Percentiles rank a stretch among this genome's conserved stretches.
Evolutionary conservation across 2,329 filamentous ascomycete species (phyloP).

Genomic region (Diaporthe citriasiana): DNA sequence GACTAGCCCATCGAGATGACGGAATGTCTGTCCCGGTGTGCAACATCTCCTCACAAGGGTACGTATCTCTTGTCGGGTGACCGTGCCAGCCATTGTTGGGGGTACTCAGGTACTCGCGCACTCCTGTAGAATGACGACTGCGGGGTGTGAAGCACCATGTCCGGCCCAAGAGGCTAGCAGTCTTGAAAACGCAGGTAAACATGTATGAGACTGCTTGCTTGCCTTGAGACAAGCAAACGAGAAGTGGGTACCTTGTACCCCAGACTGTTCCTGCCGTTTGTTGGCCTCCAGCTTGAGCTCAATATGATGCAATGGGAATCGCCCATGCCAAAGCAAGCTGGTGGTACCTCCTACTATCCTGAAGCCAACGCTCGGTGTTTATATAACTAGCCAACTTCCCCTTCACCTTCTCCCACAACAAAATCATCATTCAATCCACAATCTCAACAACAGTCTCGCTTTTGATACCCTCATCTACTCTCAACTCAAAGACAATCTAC

Average conservation of each 20-base stretch:
- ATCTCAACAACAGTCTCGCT: background rate
- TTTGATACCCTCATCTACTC: constrained; percentile 6
- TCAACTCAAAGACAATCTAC: background rate
- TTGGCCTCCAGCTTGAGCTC: background rate
- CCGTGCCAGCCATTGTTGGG: background rate
- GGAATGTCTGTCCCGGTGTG: background rate
- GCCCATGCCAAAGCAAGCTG: background rate
- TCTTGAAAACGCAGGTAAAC: background rate
- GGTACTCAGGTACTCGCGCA: background rate
- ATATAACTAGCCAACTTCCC: constrained; percentile 14
- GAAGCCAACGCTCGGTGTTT: background rate
- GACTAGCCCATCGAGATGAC: constrained; percentile 21
- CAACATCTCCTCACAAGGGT: background rate
- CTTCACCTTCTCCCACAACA: background rate
- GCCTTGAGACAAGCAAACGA: background rate
- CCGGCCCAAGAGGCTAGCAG: background rate
- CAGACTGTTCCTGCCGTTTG: constrained; percentile 5
- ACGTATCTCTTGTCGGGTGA: background rate
- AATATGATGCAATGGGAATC: constrained; percentile 31
- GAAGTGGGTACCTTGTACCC: constrained; percentile 12
- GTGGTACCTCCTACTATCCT: background rate
- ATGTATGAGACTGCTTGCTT: constrained; percentile 15
- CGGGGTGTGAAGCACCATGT: constrained; percentile 3
- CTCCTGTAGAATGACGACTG: constrained; percentile 9
- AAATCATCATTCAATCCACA: constrained; percentile 4